Evolutionary conservation across 1,284 basidiomycete genomes (phyloP).

Genomic region (Ganoderma meredithae): DNA sequence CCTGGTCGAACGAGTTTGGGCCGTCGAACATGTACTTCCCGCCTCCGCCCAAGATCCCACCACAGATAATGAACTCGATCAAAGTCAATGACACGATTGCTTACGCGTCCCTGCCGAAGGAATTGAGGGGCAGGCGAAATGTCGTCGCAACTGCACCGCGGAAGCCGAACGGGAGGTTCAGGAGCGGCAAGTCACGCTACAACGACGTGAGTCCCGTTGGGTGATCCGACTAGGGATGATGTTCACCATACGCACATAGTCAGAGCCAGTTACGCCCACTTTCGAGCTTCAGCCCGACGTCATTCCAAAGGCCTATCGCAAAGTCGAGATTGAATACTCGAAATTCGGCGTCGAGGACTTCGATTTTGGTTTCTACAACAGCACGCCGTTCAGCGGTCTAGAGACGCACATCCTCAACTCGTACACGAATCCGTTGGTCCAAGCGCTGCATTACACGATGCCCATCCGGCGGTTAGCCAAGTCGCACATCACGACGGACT

Average conservation of each 20-base stretch:
- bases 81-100: conserved; percentile 89
- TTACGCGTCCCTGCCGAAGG: conserved; percentile 87
- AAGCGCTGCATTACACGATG: conserved; percentile 86
- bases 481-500: conserved; percentile 90
- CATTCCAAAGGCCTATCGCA: conserved; percentile 87
- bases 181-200: conserved; percentile 73
- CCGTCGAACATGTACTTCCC: conserved; percentile 56
- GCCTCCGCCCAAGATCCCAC: conserved; percentile 81
- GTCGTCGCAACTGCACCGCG: conserved; percentile 60
- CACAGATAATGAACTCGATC: conserved; percentile 79
- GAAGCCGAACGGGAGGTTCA: conserved; percentile 74
- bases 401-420: conserved; percentile 98
- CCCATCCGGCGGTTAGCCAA: conserved; percentile 88
- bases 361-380: conserved; percentile 97
- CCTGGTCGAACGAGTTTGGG: conserved; percentile 70
- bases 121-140: conserved; percentile 85
- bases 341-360: conserved; percentile 99
- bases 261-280: conserved; percentile 56
- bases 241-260: conserved; percentile 38
- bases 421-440: conserved; percentile 94
- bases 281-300: conserved; percentile 60
- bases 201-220: conserved; percentile 16
- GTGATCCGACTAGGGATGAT: no score
- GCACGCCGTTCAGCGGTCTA: conserved; percentile 89
- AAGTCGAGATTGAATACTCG: conserved; percentile 97